Conservation (phyloP, 2,329 filamentous ascomycete genomes). For the Trichophyton mentagrophytes region DNA sequence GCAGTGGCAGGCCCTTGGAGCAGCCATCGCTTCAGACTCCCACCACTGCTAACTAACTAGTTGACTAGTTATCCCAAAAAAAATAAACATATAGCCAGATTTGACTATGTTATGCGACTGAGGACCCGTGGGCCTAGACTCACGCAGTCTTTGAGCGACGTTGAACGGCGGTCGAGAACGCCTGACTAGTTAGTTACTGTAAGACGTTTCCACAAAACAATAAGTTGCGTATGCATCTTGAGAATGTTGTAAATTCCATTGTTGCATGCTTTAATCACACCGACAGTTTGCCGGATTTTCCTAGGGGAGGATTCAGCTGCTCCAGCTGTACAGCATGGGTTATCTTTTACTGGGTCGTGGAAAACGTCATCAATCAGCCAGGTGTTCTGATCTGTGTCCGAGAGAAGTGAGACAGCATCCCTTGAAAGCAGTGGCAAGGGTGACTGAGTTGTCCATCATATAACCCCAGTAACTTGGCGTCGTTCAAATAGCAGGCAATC, state of each 20-base stretch:
- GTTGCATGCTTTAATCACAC: background rate
- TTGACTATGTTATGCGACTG: background rate
- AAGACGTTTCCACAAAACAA: background rate
- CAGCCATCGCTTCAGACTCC: background rate
- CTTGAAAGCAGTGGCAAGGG: too few species aligned
- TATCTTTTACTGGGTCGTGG: background rate
- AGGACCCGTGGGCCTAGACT: background rate
- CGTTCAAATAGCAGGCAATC: too few species aligned
- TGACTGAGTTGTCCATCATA: too few species aligned
- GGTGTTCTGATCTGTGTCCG: background rate
- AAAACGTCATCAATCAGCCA: background rate
- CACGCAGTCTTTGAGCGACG: background rate
- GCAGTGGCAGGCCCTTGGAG: background rate
- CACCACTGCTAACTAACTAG: background rate
- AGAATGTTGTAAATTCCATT: background rate
- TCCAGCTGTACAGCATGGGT: background rate
- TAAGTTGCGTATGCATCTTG: background rate
- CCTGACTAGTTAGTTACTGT: background rate
- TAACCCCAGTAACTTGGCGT: too few species aligned
- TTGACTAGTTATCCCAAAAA: background rate
- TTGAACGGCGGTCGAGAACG: background rate
- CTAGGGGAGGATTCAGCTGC: background rate
- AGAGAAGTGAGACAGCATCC: too few species aligned
- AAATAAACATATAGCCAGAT: background rate
- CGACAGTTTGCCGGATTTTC: background rate